Percentiles rank a stretch among this genome's conserved stretches.
Evolutionary conservation across 495 filamentous ascomycete species (phyloP).

Genomic region (Trichoderma asperelloides): DNA sequence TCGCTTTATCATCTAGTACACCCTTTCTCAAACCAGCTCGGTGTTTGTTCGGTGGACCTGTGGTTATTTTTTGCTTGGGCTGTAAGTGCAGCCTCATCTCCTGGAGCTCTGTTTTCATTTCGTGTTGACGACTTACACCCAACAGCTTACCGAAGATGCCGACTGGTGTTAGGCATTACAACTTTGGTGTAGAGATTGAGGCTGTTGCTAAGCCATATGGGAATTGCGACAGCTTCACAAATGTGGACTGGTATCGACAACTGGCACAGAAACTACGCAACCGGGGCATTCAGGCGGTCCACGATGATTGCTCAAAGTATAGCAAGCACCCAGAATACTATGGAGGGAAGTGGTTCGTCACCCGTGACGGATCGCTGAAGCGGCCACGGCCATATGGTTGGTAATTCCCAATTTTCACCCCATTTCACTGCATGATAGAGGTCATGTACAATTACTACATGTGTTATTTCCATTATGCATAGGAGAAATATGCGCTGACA

Average conservation of each 20-base stretch:
- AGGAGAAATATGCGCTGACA: conserved; percentile 9
- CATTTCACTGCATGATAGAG: background rate
- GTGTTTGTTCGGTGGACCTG: background rate
- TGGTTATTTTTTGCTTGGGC: background rate
- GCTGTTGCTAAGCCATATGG: conserved; percentile 11
- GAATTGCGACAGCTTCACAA: conserved; percentile 7
- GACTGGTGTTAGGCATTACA: conserved; percentile 12
- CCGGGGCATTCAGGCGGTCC: conserved; percentile 10
- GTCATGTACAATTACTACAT: background rate
- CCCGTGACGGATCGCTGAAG: conserved; percentile 12
- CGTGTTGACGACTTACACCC: background rate
- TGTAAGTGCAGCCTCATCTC: conserved; percentile 1
- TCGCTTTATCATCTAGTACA: background rate
- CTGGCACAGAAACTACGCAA: conserved; percentile 13
- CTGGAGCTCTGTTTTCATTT: background rate
- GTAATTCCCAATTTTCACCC: background rate
- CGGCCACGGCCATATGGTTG: conserved; percentile 10
- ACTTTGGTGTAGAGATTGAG: conserved; percentile 17
- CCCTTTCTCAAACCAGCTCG: background rate
- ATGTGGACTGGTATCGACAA: conserved; percentile 14
- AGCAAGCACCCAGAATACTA: conserved; percentile 15
- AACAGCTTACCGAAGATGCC: background rate
- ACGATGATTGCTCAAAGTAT: conserved; percentile 11
- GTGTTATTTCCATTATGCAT: background rate
- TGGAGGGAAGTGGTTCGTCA: conserved; percentile 13